Conservation (phyloP, 148 eudicot genomes). For the Silene uniflora region DNA sequence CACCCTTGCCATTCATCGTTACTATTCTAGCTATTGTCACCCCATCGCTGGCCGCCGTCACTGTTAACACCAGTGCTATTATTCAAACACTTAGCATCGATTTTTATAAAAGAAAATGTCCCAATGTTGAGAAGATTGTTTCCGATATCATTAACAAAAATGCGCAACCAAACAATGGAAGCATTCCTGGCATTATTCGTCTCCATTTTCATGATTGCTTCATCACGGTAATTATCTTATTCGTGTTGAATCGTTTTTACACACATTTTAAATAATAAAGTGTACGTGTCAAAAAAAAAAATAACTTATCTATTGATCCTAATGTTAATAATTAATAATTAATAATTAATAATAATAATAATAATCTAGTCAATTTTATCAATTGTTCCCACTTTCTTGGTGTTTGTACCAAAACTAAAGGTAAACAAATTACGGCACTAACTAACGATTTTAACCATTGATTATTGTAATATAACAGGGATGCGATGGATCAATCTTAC, state of each 20-base stretch:
- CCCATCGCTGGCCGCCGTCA: not conserved
- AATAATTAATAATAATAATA: too few relatives aligned
- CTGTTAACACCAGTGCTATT: constrained; percentile 16
- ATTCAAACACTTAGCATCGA: constrained; percentile 10
- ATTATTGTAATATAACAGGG: constrained; percentile 25
- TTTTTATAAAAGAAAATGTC: constrained; percentile 23
- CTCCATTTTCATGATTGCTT: constrained; percentile 32
- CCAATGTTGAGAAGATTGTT: constrained; percentile 20
- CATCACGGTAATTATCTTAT: constrained; percentile 15
- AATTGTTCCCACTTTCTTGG: too few relatives aligned
- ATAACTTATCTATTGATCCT: too few relatives aligned
- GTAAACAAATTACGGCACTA: too few relatives aligned
- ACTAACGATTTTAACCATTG: too few relatives aligned
- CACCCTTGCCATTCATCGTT: not conserved
- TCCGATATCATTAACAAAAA: not conserved
- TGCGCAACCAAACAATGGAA: not conserved
- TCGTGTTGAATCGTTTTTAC: not conserved
- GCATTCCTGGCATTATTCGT: constrained; percentile 27
- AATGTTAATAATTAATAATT: too few relatives aligned
- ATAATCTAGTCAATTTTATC: too few relatives aligned
- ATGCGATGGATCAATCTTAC: constrained; percentile 40
- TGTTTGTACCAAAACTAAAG: too few relatives aligned
- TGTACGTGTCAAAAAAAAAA: too few relatives aligned
- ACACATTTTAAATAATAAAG: not conserved
- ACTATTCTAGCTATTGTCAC: not conserved